phyloP scores from a whole-genome alignment of 2,329 filamentous ascomycete species.

The Neurospora crassa region DNA sequence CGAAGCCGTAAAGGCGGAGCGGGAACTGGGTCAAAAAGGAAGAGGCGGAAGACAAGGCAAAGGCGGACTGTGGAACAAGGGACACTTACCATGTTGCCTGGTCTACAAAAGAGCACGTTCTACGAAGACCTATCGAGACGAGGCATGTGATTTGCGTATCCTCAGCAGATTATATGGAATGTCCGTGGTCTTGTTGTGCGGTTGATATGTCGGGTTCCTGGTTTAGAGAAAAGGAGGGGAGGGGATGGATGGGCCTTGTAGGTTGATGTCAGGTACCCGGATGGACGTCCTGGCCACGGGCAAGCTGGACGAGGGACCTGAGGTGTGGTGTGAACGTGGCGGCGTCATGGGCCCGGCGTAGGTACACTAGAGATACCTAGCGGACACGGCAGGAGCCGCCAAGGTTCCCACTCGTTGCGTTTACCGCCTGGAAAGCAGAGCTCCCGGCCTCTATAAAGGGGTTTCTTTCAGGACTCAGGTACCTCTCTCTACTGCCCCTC shows the following conservation, averaged over 20 bases:
- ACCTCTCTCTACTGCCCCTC: not conserved
- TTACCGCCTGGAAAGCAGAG: not conserved
- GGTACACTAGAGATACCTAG: not conserved
- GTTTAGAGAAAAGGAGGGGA: not conserved
- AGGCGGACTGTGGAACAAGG: not conserved
- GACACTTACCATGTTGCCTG: slow-evolving; percentile 16
- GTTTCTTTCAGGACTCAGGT: not conserved
- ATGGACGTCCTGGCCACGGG: not conserved
- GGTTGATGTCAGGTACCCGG: not conserved
- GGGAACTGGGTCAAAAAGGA: not conserved
- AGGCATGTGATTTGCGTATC: slow-evolving; percentile 15
- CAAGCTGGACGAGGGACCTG: not conserved
- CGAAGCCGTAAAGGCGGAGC: not conserved
- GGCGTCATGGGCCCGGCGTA: not conserved
- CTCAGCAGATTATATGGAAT: not conserved
- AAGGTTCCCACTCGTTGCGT: not conserved
- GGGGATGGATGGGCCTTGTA: not conserved
- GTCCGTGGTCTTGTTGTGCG: not conserved
- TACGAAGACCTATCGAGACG: slow-evolving; percentile 17
- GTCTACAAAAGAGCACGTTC: slow-evolving; percentile 17
- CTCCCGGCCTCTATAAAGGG: not conserved
- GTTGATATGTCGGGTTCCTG: not conserved
- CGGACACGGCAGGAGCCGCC: not conserved
- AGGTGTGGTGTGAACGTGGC: not conserved
- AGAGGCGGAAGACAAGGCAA: not conserved